Percentiles rank a stretch among this genome's conserved stretches.
These are phyloP conservation scores for Bocquillonia castaneifolia DNA, from an alignment of 441 rosid species.

Conservation along the genomic window DNA sequence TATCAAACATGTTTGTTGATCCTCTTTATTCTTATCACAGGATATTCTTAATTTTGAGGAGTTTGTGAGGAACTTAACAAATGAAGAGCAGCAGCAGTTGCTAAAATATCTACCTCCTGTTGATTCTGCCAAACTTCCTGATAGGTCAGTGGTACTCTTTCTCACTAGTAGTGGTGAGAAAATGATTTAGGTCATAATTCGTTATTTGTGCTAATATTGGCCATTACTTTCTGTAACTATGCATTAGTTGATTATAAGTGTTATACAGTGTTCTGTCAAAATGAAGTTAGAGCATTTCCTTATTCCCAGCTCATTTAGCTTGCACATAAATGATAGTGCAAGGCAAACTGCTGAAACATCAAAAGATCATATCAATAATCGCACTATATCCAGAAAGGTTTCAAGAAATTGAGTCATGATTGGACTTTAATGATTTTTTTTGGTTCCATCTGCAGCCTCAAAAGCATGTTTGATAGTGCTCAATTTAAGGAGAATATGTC, in stretches of 20 bases:
- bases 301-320: not conserved
- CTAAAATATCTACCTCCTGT: slow-evolving; percentile 60
- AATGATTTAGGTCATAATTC: slow-evolving; percentile 1
- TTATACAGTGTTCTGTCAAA: not conserved
- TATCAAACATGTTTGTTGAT: slow-evolving; percentile 4
- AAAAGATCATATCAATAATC: not conserved
- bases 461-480: slow-evolving; percentile 66
- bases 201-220: not conserved
- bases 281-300: not conserved
- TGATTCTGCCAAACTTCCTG: slow-evolving; percentile 51
- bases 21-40: slow-evolving; percentile 34
- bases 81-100: slow-evolving; percentile 72
- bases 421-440: slow-evolving; percentile 18
- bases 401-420: not conserved
- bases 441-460: slow-evolving; percentile 52
- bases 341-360: not conserved
- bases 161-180: not conserved
- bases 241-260: not conserved
- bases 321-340: not conserved
- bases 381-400: not conserved
- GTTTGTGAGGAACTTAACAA: slow-evolving; percentile 54
- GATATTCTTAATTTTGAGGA: slow-evolving; percentile 73
- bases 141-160: slow-evolving; percentile 40
- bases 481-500: slow-evolving; percentile 79
- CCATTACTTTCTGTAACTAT: not conserved